Base-by-base conservation (phyloP, 139 green algal genomes). In the Haematococcus sp. region DNA sequence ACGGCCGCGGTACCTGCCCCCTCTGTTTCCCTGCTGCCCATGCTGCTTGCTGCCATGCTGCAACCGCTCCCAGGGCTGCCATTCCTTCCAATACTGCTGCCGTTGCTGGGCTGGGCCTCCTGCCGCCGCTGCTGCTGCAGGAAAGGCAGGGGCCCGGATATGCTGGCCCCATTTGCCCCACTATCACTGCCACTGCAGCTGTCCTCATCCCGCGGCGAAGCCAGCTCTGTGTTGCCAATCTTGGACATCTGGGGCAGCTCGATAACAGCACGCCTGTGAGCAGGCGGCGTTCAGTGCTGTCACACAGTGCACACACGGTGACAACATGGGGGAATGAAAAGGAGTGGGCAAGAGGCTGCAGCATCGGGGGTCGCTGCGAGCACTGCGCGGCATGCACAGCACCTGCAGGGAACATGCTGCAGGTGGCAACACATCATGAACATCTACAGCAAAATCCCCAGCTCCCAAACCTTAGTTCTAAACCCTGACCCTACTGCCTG, bases 181-280 rank as follows among this genome's bases (percentile, higher is more conserved):
- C 54, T 61, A 13, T 28, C n/a, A 13, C 54, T 61, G 54, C 4
- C 15, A 13, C 54, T 61, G 54, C 54, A 7, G 54, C 54, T 61
- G 54, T 28, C n/a, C 4, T 13, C n/a, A 7, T 61, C n/a, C n/a
- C n/a, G 4, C 4, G 54, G 54, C 9, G 54, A 4, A 32, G 23
- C 22, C 54, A 32, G 54, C 54, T 61, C n/a, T 11, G 54, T 61
- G 54, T 61, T 49, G 40, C 40, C 40, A 49, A 49, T 11, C 11
- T 49, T 49, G 25, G 56, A 44, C 35, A 70, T 56, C 40, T 70
- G 63, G 20, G 63, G 63, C 35, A 70, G 35, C 63, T 70, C 33
- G 4, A 70, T 27, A 20, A 70, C 63, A 56, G 63, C 63, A 31
- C 63, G 35, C 40, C 54, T 60, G 32, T n/a, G 33, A 23, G 43